A percentile compares a stretch with the other conserved stretches of the same genome.
Evolutionary conservation across 306 rosid species (phyloP).

Genomic region (Cicer judaicum): DNA sequence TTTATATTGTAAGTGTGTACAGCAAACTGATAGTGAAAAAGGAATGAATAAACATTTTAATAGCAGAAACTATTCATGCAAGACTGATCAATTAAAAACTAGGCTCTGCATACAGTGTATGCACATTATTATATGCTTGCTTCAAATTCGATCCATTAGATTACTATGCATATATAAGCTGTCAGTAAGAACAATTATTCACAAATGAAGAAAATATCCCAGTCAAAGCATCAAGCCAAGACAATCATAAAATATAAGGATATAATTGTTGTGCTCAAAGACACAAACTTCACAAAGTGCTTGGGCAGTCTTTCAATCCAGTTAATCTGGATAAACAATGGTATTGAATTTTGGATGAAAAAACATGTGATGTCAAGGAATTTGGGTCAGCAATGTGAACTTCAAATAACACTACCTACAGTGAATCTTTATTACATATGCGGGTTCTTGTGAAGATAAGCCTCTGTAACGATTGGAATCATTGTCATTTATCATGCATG

Average conservation of each 20-base stretch:
- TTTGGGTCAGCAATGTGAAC: not conserved
- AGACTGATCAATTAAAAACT: not conserved
- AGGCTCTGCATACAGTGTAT: not conserved
- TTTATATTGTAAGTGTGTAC: not conserved
- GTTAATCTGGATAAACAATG: not conserved
- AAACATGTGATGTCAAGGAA: not conserved
- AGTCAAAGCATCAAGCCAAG: conserved; percentile 9
- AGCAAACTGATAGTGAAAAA: not conserved
- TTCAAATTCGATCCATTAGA: not conserved
- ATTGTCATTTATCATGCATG: not conserved
- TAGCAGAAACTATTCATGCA: not conserved
- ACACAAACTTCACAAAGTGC: conserved; percentile 3
- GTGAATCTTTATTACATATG: not conserved
- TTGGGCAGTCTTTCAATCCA: not conserved
- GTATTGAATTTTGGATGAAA: not conserved
- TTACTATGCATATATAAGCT: not conserved
- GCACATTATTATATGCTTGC: conserved; percentile 7
- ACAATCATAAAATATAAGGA: not conserved
- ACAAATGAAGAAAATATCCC: conserved; percentile 1
- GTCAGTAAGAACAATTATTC: not conserved
- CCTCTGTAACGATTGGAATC: not conserved
- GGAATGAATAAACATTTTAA: conserved; percentile 6
- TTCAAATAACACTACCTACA: not conserved
- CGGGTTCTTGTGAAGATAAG: not conserved
- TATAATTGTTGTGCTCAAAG: not conserved